These are phyloP conservation scores for Fusarium hainanense DNA, from an alignment of 2,329 filamentous ascomycete genomes.

Conservation along the genomic window DNA sequence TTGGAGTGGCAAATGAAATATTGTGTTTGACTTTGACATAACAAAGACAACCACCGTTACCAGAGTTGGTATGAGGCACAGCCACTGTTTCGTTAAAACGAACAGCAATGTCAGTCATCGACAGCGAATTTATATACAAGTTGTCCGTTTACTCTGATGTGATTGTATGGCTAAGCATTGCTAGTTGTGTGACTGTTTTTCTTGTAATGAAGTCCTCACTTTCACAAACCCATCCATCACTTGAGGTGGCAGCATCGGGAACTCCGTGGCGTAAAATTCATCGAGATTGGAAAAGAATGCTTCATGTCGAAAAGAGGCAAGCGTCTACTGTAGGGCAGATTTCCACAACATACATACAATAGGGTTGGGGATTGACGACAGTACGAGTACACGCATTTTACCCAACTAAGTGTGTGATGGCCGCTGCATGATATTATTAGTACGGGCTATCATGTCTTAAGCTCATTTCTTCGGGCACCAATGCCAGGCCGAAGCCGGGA, in stretches of 20 bases:
- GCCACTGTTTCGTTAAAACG: not conserved
- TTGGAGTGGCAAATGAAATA: conserved; percentile 25
- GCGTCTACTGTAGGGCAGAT: conserved; percentile 3
- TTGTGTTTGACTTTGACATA: not conserved
- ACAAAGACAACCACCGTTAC: not conserved
- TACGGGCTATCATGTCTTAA: conserved; percentile 11
- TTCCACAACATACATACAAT: conserved; percentile 2
- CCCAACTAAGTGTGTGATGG: conserved; percentile 8
- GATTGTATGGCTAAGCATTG: not conserved
- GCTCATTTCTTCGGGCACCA: conserved; percentile 27
- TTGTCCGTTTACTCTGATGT: not conserved
- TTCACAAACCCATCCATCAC: not conserved
- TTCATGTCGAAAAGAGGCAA: not conserved
- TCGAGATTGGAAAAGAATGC: not conserved
- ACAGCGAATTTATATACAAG: not conserved
- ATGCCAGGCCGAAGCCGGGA: conserved; percentile 27
- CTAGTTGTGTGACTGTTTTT: not conserved
- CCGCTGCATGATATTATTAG: conserved; percentile 28
- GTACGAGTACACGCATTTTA: not conserved
- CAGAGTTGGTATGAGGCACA: not conserved
- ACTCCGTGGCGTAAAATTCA: not conserved
- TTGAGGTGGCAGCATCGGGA: not conserved
- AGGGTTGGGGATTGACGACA: not conserved
- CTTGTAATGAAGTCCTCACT: not conserved
- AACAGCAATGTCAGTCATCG: not conserved